Evolutionary conservation across 2,329 filamentous ascomycete genomes (phyloP).

Genomic region (Talaromyces funiculosus): DNA sequence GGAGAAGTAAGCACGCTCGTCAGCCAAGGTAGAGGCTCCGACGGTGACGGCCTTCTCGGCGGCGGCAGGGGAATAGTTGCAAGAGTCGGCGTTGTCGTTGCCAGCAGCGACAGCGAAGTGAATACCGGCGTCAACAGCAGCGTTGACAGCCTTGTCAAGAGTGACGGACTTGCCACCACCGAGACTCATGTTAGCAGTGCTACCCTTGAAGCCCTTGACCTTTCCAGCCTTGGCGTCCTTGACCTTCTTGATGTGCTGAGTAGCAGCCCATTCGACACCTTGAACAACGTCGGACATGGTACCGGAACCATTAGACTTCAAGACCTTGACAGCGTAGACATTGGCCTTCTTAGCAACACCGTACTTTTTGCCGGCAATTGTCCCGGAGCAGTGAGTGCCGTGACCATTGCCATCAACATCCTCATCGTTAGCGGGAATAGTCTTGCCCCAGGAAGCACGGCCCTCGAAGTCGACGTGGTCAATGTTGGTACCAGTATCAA

Average conservation of each 20-base stretch:
- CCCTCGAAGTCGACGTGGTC: conserved; percentile 97
- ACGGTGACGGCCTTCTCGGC: conserved; percentile 90
- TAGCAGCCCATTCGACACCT: conserved; percentile 91
- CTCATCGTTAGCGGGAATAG: conserved; percentile 75
- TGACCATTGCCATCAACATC: conserved; percentile 96
- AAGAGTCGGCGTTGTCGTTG: conserved; percentile 98
- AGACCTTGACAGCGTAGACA: conserved; percentile 95
- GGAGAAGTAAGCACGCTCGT: conserved; percentile 99
- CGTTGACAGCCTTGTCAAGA: conserved; percentile 88
- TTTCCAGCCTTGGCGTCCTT: conserved; percentile 77
- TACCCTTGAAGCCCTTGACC: conserved; percentile 97
- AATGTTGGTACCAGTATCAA: conserved; percentile 92
- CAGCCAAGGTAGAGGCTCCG: conserved; percentile 85
- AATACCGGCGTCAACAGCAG: conserved; percentile 82
- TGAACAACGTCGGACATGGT: conserved; percentile 99
- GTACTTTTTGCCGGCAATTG: conserved; percentile 96
- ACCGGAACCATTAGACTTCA: conserved; percentile 92
- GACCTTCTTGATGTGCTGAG: conserved; percentile 69
- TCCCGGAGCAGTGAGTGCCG: conserved; percentile 98
- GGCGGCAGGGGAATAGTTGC: conserved; percentile 97
- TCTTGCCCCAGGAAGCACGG: conserved; percentile 94
- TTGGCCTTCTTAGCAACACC: conserved; percentile 99
- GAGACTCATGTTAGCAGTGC: conserved; percentile 97
- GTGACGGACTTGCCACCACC: conserved; percentile 94
- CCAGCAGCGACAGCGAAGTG: conserved; percentile 98